Evolutionary conservation across 441 rosid genomes (phyloP).

Genomic region (Brassica hybrid): DNA sequence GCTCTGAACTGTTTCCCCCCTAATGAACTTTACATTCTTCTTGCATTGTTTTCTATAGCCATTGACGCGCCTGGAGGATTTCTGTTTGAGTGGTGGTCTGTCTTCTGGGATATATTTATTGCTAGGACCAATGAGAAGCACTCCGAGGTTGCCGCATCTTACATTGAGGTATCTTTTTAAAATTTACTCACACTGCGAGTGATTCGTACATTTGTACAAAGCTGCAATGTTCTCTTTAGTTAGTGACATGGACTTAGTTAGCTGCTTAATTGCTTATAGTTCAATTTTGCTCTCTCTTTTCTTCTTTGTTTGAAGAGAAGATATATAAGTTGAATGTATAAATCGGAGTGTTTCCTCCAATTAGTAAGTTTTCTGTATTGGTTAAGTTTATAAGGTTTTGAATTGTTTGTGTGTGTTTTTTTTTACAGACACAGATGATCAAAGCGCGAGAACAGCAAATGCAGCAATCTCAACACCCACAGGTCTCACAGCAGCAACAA

Average conservation of each 20-base stretch:
- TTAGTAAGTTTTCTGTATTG: slow-evolving; percentile 6
- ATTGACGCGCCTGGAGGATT: slow-evolving; percentile 95
- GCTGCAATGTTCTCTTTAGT: not conserved
- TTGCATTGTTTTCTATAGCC: slow-evolving; percentile 54
- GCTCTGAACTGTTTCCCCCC: not conserved
- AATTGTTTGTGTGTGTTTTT: not conserved
- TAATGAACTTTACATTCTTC: slow-evolving; percentile 24
- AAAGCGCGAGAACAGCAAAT: slow-evolving; percentile 59
- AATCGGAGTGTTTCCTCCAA: not conserved
- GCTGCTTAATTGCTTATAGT: slow-evolving; percentile 3
- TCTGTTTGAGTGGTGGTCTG: slow-evolving; percentile 98
- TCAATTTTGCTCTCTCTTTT: slow-evolving; percentile 4
- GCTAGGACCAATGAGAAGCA: slow-evolving; percentile 83
- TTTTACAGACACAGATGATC: slow-evolving; percentile 67
- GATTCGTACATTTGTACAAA: slow-evolving; percentile 5
- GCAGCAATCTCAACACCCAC: slow-evolving; percentile 56
- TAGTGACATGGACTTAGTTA: not conserved
- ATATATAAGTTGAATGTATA: slow-evolving; percentile 2
- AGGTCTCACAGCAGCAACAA: slow-evolving; percentile 61
- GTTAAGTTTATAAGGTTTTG: slow-evolving; percentile 8
- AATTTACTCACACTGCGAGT: slow-evolving; percentile 2
- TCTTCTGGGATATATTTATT: slow-evolving; percentile 92
- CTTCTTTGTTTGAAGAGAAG: not conserved
- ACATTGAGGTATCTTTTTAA: slow-evolving; percentile 60
- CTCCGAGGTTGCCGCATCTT: slow-evolving; percentile 83